phyloP scores from a whole-genome alignment of 83 land plant species.

The Diphasiastrum complanatum region DNA sequence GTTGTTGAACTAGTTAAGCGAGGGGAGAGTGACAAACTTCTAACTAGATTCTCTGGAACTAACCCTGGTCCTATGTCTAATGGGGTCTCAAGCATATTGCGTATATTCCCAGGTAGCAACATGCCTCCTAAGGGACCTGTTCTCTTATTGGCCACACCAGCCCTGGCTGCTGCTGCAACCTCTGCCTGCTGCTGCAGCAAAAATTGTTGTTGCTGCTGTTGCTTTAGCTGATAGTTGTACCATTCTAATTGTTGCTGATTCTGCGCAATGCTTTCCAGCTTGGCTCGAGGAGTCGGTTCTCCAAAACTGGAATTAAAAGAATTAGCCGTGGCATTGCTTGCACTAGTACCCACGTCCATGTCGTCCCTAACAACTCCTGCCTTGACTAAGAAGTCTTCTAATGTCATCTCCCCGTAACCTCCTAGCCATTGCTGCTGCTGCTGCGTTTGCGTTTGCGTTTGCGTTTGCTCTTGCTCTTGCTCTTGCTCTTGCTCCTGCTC shows the following conservation, averaged over 20 bases:
- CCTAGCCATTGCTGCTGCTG: background rate
- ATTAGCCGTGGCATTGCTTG: background rate
- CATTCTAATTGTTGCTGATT: too few species aligned
- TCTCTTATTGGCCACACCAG: background rate
- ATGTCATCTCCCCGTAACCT: conserved; percentile 17
- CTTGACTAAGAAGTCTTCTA: conserved; percentile 9
- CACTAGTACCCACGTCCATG: background rate
- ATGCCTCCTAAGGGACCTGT: too few species aligned
- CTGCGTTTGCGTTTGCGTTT: background rate
- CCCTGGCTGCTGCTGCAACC: too few species aligned
- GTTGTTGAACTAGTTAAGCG: background rate
- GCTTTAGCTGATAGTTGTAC: background rate
- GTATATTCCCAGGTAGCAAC: background rate
- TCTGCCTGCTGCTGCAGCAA: background rate
- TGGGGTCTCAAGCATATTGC: background rate
- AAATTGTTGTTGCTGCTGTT: background rate
- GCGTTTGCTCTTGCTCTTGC: background rate
- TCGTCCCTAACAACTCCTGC: conserved; percentile 12
- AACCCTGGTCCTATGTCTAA: background rate
- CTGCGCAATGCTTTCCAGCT: background rate
- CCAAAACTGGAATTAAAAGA: too few species aligned
- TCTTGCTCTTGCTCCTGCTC: too few species aligned
- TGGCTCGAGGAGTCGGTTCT: background rate
- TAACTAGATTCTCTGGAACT: too few species aligned
- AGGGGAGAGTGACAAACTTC: too few species aligned